Percentiles rank a stretch among this genome's conserved stretches.
phyloP scores from a whole-genome alignment of 352 stramenopile species.

The Phytophthora citrophthora region DNA sequence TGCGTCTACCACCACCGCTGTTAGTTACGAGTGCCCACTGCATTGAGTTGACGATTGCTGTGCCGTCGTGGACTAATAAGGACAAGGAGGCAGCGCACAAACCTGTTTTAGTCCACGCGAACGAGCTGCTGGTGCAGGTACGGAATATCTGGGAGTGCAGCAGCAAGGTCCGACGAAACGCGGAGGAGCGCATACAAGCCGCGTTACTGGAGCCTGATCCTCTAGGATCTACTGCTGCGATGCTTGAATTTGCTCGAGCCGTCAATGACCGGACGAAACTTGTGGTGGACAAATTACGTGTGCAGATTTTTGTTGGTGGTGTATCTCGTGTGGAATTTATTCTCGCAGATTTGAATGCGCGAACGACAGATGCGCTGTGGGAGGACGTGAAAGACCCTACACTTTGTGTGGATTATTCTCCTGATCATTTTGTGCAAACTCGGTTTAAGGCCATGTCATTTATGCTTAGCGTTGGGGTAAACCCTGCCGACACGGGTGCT shows the following conservation, averaged over 20 bases:
- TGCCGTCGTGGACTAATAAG: conserved; percentile 58
- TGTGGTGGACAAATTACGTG: conserved; percentile 52
- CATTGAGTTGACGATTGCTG: conserved; percentile 58
- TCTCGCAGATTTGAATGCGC: conserved; percentile 51
- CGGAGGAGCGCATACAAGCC: conserved; percentile 39
- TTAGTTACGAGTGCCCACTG: conserved; percentile 61
- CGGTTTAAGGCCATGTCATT: conserved; percentile 72
- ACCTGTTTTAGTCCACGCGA: conserved; percentile 51
- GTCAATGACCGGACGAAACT: conserved; percentile 60
- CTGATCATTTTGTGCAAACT: conserved; percentile 67
- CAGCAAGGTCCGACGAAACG: conserved; percentile 38
- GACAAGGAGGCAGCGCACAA: conserved; percentile 64
- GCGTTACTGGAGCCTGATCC: conserved; percentile 60
- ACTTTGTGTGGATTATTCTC: conserved; percentile 61
- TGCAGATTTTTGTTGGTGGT: conserved; percentile 57
- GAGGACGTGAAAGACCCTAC: conserved; percentile 71
- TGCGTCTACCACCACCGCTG: conserved; percentile 53
- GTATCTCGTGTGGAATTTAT: conserved; percentile 46
- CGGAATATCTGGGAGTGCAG: conserved; percentile 57
- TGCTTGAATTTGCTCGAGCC: conserved; percentile 62
- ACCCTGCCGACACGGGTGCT: neutral
- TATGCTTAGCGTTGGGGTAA: conserved; percentile 48
- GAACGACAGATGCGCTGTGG: conserved; percentile 69
- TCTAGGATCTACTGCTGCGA: conserved; percentile 64
- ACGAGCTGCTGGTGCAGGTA: conserved; percentile 60